Evolutionary conservation across 148 eudicot genomes (phyloP), one percentile per base, ranked within the genome.

Genomic region (Spergularia marina): DNA sequence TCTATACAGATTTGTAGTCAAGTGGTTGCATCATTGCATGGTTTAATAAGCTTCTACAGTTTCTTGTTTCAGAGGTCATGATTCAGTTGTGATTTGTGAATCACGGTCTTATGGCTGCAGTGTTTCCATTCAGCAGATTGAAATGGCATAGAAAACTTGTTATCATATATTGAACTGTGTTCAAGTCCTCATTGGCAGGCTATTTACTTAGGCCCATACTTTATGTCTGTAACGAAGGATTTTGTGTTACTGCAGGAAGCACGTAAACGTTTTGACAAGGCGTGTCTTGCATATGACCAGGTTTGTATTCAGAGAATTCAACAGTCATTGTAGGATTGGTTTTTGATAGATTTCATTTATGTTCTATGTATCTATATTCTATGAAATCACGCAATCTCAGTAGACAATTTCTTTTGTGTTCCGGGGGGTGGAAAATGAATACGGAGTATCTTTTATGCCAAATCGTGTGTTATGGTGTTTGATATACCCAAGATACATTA

Each of bases 261-360:
- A 65, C 92, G 97, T 52, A 95, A 88, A 77, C 96, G 96, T 51
- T 95, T 95, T 81, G 98, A 95, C 81, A 95, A 92, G 85, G 94
- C 98, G n/a, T 89, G 92, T 82, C 89, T 95, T 76, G 73, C 79
- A 39, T 95, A 95, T 80, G 98, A 95, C 55, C 98, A 95, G 98
- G 98, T 94, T 70, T 74, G 82, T 70, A 49, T 73, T 78, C 73
- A 65, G 73, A 74, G 39, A 20, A 15, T 23, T 25, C 53, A 34
- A 25, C 34, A 59, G 20, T 69, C 21, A 20, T 34, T 21, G 60
- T 25, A 20, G n/a, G 54, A 76, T 76, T 25, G 14, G 21, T 4
- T 44, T 40, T 59, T 53, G 49, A 18, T 21, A 17, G 23, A 74
- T 62, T 52, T 57, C 55, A 57, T 9, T 65, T 53, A 58, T 20